Conservation (phyloP, 148 eudicot genomes). For the Agrostemma githago region DNA sequence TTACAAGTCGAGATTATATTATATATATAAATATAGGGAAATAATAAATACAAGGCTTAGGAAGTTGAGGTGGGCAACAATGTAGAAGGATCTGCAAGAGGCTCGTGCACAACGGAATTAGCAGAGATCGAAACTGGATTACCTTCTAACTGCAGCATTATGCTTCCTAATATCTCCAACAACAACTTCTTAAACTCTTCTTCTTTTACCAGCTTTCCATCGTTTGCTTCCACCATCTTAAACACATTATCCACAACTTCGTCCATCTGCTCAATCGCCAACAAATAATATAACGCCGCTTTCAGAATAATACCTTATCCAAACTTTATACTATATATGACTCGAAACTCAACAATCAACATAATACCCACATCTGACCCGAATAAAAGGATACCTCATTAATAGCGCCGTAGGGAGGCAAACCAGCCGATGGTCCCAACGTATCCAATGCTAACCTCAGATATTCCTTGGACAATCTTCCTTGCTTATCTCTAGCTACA, state of each 20-base stretch:
- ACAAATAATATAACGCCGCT: neutral
- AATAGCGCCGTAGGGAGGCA: slow-evolving; percentile 84
- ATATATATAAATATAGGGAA: neutral
- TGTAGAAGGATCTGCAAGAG: slow-evolving; percentile 56
- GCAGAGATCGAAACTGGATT: slow-evolving; percentile 57
- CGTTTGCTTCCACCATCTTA: slow-evolving; percentile 62
- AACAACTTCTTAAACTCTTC: slow-evolving; percentile 86
- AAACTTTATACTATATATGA: neutral
- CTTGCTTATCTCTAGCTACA: slow-evolving; percentile 60
- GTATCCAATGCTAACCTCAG: slow-evolving; percentile 58
- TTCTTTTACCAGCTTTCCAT: slow-evolving; percentile 62
- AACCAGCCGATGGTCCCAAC: slow-evolving; percentile 70
- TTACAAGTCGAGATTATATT: neutral
- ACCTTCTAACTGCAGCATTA: slow-evolving; percentile 78
- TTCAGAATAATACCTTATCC: neutral
- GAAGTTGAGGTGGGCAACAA: slow-evolving; percentile 47
- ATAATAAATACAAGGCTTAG: neutral
- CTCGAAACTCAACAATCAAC: neutral
- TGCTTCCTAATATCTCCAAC: slow-evolving; percentile 61
- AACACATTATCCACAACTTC: slow-evolving; percentile 34
- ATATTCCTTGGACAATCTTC: slow-evolving; percentile 59
- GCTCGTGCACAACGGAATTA: slow-evolving; percentile 88
- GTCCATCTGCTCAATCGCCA: slow-evolving; percentile 47
- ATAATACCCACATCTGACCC: neutral
- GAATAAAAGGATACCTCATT: slow-evolving; percentile 44